Evolutionary conservation across 2,329 filamentous ascomycete species (phyloP), one percentile per base, ranked within the genome.

Genomic region (Botryotinia calthae): DNA sequence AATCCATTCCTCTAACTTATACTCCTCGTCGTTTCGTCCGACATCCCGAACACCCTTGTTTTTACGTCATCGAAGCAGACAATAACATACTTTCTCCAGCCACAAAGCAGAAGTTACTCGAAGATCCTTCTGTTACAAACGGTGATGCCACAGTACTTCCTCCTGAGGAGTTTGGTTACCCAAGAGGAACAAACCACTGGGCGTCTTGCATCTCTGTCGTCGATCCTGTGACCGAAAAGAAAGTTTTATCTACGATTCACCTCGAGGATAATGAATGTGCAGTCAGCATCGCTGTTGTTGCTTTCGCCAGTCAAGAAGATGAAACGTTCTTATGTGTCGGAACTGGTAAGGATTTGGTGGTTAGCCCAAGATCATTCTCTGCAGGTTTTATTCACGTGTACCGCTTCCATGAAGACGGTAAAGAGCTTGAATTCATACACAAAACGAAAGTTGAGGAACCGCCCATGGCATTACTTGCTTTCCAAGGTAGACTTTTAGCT

Each of bases 161-260:
- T 0, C 89, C 94, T 1, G 89, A 91, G 76, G 93, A 97, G 8
- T 98, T 99, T 80, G 96, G 96, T 2, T 94, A 98, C 79, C 93
- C 96, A 16, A 89, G 91, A 72, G 94, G 90, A 37, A 90, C 88
- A 74, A 92, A 93, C 31, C 92, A 95, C 76, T 99, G 96, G 96
- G 94, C 96, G 58, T 98, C 95, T 16, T 98, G 95, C 82, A 95
- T 99, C 76, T 94, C 93, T 79, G 88, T 98, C 31, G 87, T 99
- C 28, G 96, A 99, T 79, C 95, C 96, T 0, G 81, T 95, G 4
- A 88, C 85, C 25, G 88, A 92, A 66, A 95, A 96, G 78, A 82
- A 84, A 5, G 91, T 97, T 1, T 82, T 96, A 7, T 90, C 93
- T 76, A 94, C 90, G 0, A 85, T 98, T 59, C 91, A 98, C 73